Evolutionary conservation across 306 rosid species (phyloP), one percentile per base, ranked within the genome.

Genomic region (Adenanthera pavonina): DNA sequence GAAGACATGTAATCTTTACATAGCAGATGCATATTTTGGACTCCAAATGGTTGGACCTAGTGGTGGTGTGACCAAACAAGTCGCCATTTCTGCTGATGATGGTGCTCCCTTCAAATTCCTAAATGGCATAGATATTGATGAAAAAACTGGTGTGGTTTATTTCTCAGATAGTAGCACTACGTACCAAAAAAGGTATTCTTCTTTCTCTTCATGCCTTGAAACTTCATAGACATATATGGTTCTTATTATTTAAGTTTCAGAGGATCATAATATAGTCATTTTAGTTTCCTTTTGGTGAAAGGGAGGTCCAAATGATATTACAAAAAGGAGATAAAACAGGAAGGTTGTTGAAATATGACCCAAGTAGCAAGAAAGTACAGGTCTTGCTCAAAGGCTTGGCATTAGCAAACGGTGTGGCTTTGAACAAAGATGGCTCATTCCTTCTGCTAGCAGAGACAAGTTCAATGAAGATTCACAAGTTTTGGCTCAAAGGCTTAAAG

Each of bases 11-110:
- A 14, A 78, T 67, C 56, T 78, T 20, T 78, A 78, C 34, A 68
- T 78, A 11, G 81, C 46, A 9, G 90, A 88, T 83, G 92, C 94
- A 9, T 90, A 86, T 47, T 88, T 86, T 61, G 94, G 94, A 1
- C 81, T 90, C 17, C 78, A 83, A 5, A 49, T 47, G 52, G 87
- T 82, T 3, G 84, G 82, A 8, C 80, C 78, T n/a, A 14, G 6
- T 0, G 94, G 94, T 15, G 92, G 89, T 11, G 48, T 69, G 20
- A 87, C 89, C 38, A 68, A 77, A 14, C 84, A 40, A 8, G 76
- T 90, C 0, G 87, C 88, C 19, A 67, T 68, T 15, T 86, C 92
- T 4, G 80, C 87, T 53, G 67, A n/a, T 2, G 74, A 84, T 25
- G 90, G 85, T 14, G 47, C 53, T 10, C 89, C 93, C 10, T 65